phyloP scores from a whole-genome alignment of 2,329 filamentous ascomycete genomes.

The Sporothrix phasma region DNA sequence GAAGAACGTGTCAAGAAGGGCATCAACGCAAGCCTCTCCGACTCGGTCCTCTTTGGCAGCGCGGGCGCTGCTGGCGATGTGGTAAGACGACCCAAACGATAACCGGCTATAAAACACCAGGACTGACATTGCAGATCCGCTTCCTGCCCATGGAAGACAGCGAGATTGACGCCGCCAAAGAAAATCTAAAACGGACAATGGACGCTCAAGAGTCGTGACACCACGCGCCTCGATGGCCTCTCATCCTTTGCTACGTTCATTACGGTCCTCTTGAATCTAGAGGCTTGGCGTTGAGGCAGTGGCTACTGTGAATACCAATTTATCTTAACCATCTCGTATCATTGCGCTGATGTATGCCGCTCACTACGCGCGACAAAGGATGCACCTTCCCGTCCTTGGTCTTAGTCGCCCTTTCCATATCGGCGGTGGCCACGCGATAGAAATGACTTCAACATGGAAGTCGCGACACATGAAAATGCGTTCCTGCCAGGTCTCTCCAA shows the following conservation, averaged over 20 bases:
- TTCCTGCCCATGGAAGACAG: conserved; percentile 54
- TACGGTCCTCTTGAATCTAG: neutral
- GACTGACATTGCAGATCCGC: conserved; percentile 43
- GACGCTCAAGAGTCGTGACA: conserved; percentile 19
- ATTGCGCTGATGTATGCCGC: neutral
- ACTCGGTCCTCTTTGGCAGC: conserved; percentile 66
- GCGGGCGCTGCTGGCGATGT: conserved; percentile 56
- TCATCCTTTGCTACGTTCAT: too few species aligned
- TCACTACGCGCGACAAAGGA: neutral
- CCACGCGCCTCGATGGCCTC: too few species aligned
- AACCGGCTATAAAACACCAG: too few species aligned
- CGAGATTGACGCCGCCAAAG: conserved; percentile 48
- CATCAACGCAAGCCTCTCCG: conserved; percentile 66
- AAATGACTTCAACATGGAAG: neutral
- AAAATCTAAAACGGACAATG: conserved; percentile 46
- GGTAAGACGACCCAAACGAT: conserved; percentile 37
- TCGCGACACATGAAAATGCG: neutral
- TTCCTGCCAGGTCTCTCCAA: neutral
- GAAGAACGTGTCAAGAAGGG: conserved; percentile 76
- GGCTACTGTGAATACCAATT: neutral
- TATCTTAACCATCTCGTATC: neutral
- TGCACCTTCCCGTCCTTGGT: neutral
- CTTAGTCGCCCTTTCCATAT: neutral
- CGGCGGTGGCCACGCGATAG: too few species aligned
- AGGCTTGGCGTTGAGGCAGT: neutral